Conservation (phyloP, 805 yeast species). For the Suhomyces xylopsoci region DNA sequence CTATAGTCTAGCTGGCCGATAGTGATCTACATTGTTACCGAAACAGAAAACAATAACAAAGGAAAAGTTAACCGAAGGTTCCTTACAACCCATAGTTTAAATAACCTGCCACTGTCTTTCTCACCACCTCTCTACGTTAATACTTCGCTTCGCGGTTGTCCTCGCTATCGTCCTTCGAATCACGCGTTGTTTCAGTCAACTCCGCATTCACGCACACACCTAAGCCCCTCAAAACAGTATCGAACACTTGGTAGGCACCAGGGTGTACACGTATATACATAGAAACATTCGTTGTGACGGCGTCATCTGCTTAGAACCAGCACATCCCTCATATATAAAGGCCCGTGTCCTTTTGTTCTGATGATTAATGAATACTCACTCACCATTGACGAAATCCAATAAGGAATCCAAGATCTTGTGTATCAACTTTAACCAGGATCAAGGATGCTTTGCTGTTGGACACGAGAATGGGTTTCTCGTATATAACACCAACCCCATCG, state of each 20-base stretch:
- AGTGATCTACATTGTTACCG: background rate
- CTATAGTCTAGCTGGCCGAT: no score
- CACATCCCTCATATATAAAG: background rate
- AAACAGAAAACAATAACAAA: background rate
- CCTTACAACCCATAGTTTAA: background rate
- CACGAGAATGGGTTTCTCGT: conserved; percentile 80
- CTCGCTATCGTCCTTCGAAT: background rate
- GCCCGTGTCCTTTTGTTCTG: background rate
- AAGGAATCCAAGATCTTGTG: conserved; percentile 43
- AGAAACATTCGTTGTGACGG: background rate
- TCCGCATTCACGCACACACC: background rate
- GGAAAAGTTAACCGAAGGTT: background rate
- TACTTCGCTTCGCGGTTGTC: background rate
- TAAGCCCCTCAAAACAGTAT: background rate
- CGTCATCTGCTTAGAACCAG: background rate
- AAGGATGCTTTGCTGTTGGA: conserved; percentile 83
- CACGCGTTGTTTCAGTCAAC: background rate
- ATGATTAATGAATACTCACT: conserved; percentile 17
- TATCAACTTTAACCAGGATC: conserved; percentile 83
- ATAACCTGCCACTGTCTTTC: background rate
- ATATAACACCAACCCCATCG: conserved; percentile 85
- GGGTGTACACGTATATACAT: background rate
- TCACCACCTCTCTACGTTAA: background rate
- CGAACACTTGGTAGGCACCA: background rate
- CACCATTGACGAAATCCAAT: conserved; percentile 10